Conservation (phyloP, 75 land plant species). For the Cupressus sempervirens region DNA sequence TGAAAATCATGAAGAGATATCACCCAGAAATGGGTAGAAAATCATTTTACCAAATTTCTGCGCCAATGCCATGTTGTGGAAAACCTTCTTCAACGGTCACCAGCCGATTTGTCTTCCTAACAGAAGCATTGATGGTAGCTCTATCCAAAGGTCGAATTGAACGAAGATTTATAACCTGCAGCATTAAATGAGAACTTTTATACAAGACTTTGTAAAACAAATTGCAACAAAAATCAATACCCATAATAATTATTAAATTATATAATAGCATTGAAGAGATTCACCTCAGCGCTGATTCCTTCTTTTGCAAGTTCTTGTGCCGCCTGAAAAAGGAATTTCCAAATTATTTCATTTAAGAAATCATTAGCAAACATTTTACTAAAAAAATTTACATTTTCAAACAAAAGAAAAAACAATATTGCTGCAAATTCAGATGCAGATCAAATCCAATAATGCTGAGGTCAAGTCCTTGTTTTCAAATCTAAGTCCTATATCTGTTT, state of each 20-base stretch:
- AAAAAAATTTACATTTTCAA: background rate
- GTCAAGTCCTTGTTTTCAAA: background rate
- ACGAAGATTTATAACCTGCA: slow-evolving; percentile 74
- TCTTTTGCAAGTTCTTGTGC: slow-evolving; percentile 76
- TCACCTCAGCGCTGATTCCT: slow-evolving; percentile 86
- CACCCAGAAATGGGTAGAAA: background rate
- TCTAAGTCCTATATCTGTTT: background rate
- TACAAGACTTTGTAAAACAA: background rate
- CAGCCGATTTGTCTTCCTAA: slow-evolving; percentile 74
- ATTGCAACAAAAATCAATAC: background rate
- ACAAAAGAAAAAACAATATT: background rate
- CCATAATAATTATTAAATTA: no score
- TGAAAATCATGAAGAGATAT: background rate
- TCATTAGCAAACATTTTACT: background rate
- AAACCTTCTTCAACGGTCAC: slow-evolving; percentile 89
- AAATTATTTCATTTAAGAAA: background rate
- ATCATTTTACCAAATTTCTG: slow-evolving; percentile 68
- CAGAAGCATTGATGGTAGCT: slow-evolving; percentile 74
- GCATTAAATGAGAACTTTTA: background rate
- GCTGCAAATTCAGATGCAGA: background rate
- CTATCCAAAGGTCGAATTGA: slow-evolving; percentile 85
- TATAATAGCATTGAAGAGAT: background rate
- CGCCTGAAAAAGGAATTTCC: slow-evolving; percentile 34
- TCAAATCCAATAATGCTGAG: slow-evolving; percentile 1
- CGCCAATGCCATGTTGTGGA: slow-evolving; percentile 91